Evolutionary conservation across 2,329 filamentous ascomycete genomes (phyloP), one percentile per base, ranked within the genome.

Genomic region (Venturiaceae sp.): DNA sequence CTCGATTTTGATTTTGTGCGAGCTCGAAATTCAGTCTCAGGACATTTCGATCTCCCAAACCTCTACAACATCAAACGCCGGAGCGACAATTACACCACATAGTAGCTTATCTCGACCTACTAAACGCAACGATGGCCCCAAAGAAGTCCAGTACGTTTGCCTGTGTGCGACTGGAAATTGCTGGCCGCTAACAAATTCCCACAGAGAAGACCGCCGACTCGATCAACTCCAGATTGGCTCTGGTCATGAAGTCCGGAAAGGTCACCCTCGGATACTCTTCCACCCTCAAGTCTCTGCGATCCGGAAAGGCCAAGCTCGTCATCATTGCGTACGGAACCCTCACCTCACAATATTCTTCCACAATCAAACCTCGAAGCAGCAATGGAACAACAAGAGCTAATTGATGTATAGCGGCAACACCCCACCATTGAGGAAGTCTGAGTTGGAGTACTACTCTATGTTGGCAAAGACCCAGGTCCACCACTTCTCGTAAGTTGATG

Each of bases 261-360:
- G 50, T 41, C 26, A 58, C 36, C 83, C 60, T 95, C 66, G 91
- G 91, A 71, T 92, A 92, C 84, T 92, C 92, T 80, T 88, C 85
- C 64, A 92, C 83, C 73, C 83, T 94, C 74, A 95, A 97, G 88
- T 82, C 82, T 68, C 88, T 97, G 69, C 89, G 92, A 72, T 88
- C 86, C 68, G 92, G 92, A 78, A 97, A 96, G 87, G 94, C 94
- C 77, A 97, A 97, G 88, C 86, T 96, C 67, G 90, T 97, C 76
- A 91, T 95, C 80, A 95, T 95, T 53, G 55, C 37, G 57, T 52
- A 56, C 53, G 36, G n/a, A n/a, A 23, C 9, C 11, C 32, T 52
- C 26, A n/a, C 23, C 26, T 30, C 44, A n/a, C n/a, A n/a, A n/a
- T n/a, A n/a, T n/a, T n/a, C n/a, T n/a, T n/a, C n/a, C n/a, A n/a